Percentiles rank a stretch among this genome's conserved stretches.
Evolutionary conservation across 345 rosid species (phyloP).

Genomic region (Leavenworthia alabamica): DNA sequence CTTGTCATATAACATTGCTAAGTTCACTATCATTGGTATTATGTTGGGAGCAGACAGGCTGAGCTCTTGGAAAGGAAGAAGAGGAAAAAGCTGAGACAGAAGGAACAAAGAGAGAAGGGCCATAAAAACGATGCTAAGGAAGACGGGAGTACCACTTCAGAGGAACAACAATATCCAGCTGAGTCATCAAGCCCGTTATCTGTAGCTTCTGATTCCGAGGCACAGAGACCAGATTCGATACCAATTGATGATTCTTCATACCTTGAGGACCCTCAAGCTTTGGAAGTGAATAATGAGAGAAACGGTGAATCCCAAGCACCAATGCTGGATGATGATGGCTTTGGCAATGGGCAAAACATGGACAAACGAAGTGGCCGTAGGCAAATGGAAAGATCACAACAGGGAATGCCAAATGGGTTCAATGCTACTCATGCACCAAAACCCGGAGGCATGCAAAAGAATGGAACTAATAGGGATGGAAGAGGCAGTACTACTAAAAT

Average conservation of each 20-base stretch:
- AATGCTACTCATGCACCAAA: constrained; percentile 39
- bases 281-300: constrained; percentile 32
- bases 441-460: constrained; percentile 45
- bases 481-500: constrained; percentile 45
- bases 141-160: constrained; percentile 37
- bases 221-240: constrained; percentile 33
- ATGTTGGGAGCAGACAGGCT: constrained; percentile 47
- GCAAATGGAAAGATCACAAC: constrained; percentile 40
- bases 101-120: constrained; percentile 74
- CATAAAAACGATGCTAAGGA: constrained; percentile 40
- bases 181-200: constrained; percentile 40
- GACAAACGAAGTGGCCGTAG: constrained; percentile 37
- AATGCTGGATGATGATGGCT: constrained; percentile 31
- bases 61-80: constrained; percentile 75
- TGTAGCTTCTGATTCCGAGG: constrained; percentile 40
- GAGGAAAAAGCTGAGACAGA: constrained; percentile 79
- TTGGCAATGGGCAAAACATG: constrained; percentile 27
- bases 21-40: constrained; percentile 11
- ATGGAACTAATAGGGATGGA: constrained; percentile 47
- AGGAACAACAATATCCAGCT: constrained; percentile 34
- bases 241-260: constrained; percentile 35
- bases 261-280: constrained; percentile 32
- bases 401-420: constrained; percentile 43
- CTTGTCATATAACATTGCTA: background rate
- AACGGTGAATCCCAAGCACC: constrained; percentile 42